Evolutionary conservation across 176 grass and related monocot species (phyloP).

Genomic region (Eleusine indica): DNA sequence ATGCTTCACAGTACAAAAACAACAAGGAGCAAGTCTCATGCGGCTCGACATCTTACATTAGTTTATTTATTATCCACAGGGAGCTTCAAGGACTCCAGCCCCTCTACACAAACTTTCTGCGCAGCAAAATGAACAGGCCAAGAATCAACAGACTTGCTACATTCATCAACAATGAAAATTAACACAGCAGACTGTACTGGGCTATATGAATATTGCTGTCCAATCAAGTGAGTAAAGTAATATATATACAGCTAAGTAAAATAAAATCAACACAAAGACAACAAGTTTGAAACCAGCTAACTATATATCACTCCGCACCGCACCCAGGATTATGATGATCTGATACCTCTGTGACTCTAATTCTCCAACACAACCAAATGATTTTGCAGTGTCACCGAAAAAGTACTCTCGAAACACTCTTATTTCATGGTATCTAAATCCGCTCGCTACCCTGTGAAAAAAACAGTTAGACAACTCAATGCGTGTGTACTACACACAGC

Average conservation of each 20-base stretch:
- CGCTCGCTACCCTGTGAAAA: slow-evolving; percentile 18
- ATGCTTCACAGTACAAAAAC: too few relatives aligned
- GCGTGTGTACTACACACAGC: not conserved
- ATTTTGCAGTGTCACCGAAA: slow-evolving; percentile 9
- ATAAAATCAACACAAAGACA: not conserved
- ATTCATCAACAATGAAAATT: not conserved
- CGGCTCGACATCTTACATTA: not conserved
- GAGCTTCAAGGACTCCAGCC: not conserved
- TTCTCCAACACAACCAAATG: slow-evolving; percentile 32
- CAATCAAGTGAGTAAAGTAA: slow-evolving; percentile 17
- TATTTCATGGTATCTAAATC: slow-evolving; percentile 48
- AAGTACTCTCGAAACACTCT: slow-evolving; percentile 18
- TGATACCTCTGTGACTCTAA: slow-evolving; percentile 36
- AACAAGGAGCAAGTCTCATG: too few relatives aligned
- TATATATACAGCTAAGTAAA: slow-evolving; percentile 44
- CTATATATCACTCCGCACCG: slow-evolving; percentile 23
- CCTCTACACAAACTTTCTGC: not conserved
- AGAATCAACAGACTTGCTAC: not conserved
- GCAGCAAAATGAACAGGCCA: not conserved
- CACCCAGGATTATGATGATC: slow-evolving; percentile 37
- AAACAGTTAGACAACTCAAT: slow-evolving; percentile 14
- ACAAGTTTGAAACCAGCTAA: slow-evolving; percentile 13
- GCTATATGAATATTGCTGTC: slow-evolving; percentile 45
- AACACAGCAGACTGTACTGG: not conserved
- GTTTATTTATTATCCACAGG: not conserved